Evolutionary conservation across 2,329 filamentous ascomycete genomes (phyloP).

Genomic region (Aspergillus uvarum): DNA sequence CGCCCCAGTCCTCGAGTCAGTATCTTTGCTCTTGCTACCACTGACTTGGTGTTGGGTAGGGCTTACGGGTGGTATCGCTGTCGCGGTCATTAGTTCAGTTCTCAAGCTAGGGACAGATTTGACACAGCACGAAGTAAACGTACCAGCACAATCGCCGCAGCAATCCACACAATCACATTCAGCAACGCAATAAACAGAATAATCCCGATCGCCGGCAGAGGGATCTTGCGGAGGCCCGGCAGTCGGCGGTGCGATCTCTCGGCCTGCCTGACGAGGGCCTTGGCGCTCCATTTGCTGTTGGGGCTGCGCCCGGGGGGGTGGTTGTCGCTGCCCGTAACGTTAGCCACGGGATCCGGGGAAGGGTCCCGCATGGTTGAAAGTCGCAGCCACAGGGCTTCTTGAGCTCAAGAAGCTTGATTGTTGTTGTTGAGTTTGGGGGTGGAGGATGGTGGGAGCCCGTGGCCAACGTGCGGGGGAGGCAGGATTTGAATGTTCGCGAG

Average conservation of each 20-base stretch:
- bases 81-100: constrained; percentile 18
- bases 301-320: constrained; percentile 19
- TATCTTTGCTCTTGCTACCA: not conserved
- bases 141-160: constrained; percentile 58
- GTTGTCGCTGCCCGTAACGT: not conserved
- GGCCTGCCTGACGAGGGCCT: constrained; percentile 38
- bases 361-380: constrained; percentile 14
- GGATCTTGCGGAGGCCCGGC: constrained; percentile 57
- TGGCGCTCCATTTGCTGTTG: constrained; percentile 34
- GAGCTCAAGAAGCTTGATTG: not conserved
- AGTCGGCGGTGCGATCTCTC: constrained; percentile 51
- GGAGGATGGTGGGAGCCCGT: no score
- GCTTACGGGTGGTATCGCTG: constrained; percentile 42
- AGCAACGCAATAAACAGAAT: constrained; percentile 54
- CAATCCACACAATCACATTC: constrained; percentile 60
- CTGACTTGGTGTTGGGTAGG: not conserved
- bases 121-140: no score
- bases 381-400: not conserved
- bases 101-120: no score
- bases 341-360: not conserved
- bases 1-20: not conserved
- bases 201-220: constrained; percentile 57
- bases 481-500: not conserved
- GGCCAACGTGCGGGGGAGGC: no score
- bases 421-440: no score